These are phyloP conservation scores for Lomentospora prolificans DNA, from an alignment of 2,329 filamentous ascomycete genomes.

Conservation along the genomic window DNA sequence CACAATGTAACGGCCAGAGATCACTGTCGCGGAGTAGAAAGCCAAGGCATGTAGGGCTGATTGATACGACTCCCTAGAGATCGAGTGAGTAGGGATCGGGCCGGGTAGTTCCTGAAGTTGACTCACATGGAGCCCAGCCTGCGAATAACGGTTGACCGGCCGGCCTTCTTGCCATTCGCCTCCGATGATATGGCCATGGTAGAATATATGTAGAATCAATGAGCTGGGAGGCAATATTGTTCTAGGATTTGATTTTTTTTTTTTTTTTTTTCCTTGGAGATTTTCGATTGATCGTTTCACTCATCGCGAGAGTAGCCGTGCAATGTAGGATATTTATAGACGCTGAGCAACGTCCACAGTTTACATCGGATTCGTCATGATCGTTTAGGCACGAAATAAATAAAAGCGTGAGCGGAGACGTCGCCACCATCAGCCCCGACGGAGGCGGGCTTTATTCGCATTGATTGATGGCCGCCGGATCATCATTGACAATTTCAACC, in stretches of 20 bases:
- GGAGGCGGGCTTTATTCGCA: too few species aligned
- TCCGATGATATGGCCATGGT: not conserved
- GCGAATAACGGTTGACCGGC: not conserved
- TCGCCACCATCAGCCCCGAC: too few species aligned
- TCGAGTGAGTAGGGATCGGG: not conserved
- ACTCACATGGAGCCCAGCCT: not conserved
- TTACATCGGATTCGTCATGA: too few species aligned
- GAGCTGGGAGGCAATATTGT: not conserved
- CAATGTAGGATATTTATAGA: not conserved
- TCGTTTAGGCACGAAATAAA: too few species aligned
- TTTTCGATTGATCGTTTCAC: not conserved
- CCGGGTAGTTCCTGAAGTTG: not conserved
- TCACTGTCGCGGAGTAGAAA: not conserved
- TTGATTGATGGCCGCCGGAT: too few species aligned
- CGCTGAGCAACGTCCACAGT: too few species aligned
- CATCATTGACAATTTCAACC: too few species aligned
- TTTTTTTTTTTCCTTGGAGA: not conserved
- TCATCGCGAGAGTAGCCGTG: too few species aligned
- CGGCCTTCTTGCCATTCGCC: not conserved
- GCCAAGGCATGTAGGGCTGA: not conserved
- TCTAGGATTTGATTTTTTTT: not conserved
- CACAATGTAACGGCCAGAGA: not conserved
- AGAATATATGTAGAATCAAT: too few species aligned
- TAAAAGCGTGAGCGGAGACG: too few species aligned
- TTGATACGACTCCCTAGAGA: not conserved